Evolutionary conservation across 2,329 filamentous ascomycete species (phyloP).

Genomic region (Exophiala sideris): DNA sequence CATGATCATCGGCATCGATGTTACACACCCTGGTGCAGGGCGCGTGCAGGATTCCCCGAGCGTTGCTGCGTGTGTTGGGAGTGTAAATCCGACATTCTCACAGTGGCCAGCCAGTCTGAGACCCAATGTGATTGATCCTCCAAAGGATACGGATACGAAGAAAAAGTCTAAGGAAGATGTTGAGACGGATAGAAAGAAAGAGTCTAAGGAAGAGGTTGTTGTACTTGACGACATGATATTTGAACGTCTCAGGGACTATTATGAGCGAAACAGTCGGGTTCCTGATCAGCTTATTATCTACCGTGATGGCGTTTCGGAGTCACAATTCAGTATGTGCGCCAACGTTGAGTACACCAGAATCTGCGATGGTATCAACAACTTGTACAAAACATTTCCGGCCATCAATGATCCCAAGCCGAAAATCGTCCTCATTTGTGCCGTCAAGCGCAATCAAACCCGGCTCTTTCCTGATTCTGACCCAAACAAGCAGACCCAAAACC

Average conservation of each 20-base stretch:
- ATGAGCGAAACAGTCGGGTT: conserved; percentile 43
- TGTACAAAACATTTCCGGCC: background rate
- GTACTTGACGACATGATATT: conserved; percentile 61
- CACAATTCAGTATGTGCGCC: conserved; percentile 70
- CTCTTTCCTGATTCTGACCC: conserved; percentile 67
- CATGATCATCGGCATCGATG: conserved; percentile 85
- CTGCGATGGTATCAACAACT: conserved; percentile 51
- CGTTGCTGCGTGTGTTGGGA: conserved; percentile 77
- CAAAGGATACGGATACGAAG: background rate
- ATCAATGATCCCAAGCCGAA: background rate
- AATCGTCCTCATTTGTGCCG: conserved; percentile 72
- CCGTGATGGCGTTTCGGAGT: conserved; percentile 84
- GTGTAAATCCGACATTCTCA: conserved; percentile 62
- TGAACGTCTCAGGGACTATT: conserved; percentile 64
- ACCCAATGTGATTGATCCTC: conserved; percentile 38
- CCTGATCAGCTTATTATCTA: conserved; percentile 79
- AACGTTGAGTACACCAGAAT: conserved; percentile 57
- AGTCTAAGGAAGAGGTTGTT: conserved; percentile 65
- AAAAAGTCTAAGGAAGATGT: conserved; percentile 70
- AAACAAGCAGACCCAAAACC: conserved; percentile 34
- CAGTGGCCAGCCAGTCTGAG: conserved; percentile 73
- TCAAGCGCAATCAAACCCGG: conserved; percentile 84
- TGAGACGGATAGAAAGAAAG: conserved; percentile 43
- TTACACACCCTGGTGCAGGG: conserved; percentile 76
- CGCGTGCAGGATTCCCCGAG: conserved; percentile 59